These are phyloP conservation scores for Raphanus sativus DNA, from an alignment of 345 rosid genomes.

Conservation along the genomic window DNA sequence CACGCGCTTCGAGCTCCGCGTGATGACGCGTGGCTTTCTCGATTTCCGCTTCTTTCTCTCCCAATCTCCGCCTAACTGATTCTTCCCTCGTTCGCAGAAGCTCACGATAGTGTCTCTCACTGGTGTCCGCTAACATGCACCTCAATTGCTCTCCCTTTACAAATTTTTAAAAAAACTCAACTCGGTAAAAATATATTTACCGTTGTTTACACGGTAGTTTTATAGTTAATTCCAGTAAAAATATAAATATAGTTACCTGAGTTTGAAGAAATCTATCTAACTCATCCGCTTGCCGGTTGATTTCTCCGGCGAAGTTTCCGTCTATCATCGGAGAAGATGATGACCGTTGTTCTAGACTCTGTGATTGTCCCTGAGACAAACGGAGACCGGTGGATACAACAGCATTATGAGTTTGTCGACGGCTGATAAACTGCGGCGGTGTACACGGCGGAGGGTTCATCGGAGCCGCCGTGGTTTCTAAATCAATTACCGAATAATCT, in stretches of 20 bases:
- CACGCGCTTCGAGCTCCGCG: constrained; percentile 81
- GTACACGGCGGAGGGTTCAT: constrained; percentile 29
- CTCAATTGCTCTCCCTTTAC: constrained; percentile 69
- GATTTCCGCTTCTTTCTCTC: constrained; percentile 68
- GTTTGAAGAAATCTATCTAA: constrained; percentile 68
- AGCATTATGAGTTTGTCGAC: constrained; percentile 44
- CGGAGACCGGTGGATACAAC: constrained; percentile 72
- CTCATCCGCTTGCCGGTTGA: constrained; percentile 72
- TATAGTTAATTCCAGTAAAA: neutral
- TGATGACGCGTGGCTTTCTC: constrained; percentile 75
- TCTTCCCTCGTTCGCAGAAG: constrained; percentile 75
- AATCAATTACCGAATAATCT: constrained; percentile 34
- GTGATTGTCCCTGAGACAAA: constrained; percentile 39
- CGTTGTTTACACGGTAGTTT: neutral
- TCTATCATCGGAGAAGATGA: constrained; percentile 30
- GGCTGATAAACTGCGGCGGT: constrained; percentile 41
- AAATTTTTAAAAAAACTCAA: neutral
- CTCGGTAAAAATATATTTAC: neutral
- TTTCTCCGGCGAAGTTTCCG: constrained; percentile 60
- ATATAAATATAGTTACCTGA: constrained; percentile 55
- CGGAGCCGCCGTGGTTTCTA: constrained; percentile 30
- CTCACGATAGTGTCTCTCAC: constrained; percentile 70
- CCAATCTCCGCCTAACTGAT: constrained; percentile 51
- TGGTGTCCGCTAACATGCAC: constrained; percentile 69
- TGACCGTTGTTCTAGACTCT: constrained; percentile 30